Base-by-base conservation (phyloP, 1,284 basidiomycete genomes). In the Microbotryum intermedium region DNA sequence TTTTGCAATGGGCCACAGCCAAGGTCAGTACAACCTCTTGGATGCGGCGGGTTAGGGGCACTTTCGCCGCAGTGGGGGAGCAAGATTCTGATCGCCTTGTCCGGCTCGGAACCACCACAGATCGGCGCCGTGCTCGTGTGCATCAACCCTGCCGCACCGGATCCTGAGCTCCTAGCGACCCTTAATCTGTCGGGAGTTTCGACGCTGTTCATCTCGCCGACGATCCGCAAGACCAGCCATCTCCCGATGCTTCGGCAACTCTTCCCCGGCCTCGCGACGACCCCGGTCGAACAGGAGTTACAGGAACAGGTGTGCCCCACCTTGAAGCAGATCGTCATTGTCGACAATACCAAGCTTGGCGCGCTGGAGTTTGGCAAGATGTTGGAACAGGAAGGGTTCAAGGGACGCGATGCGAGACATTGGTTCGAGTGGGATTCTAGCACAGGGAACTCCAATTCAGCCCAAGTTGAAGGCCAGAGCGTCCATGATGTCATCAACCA, bases 1-100 rank as follows among this genome's bases (percentile, higher is more conserved):
- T 82, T 74, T 74, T 90, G 39, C 88, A 90, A 70, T 89, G 88
- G 87, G 88, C 88, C 8, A 85, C 84, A 66, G 85, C 87, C 16
- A 55, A 55, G 49, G 55, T 51, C 6, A 20, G 55, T 39, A 18
- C 16, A 4, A 16, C 45, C 13, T 25, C 29, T 30, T 30, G 29
- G 11, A 34, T 34, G 34, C 34, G 34, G 34, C 9, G 34, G 34
- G 11, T 1, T 34, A 13, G 34, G 46, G 21, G n/a, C 21, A 8
- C 25, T 49, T 49, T 10, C 25, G 25, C 47, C n/a, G 25, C 7
- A 16, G 6, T 28, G 25, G 6, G 9, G 21, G n/a, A 26, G 18
- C 10, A 46, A n/a, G 21, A 6, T 23, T 4, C 16, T 16, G 42
- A 21, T 39, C 45, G 25, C n/a, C 26, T n/a, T 5, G 46, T 13